phyloP scores from a whole-genome alignment of 306 rosid genomes.

The Lagenaria siceraria region DNA sequence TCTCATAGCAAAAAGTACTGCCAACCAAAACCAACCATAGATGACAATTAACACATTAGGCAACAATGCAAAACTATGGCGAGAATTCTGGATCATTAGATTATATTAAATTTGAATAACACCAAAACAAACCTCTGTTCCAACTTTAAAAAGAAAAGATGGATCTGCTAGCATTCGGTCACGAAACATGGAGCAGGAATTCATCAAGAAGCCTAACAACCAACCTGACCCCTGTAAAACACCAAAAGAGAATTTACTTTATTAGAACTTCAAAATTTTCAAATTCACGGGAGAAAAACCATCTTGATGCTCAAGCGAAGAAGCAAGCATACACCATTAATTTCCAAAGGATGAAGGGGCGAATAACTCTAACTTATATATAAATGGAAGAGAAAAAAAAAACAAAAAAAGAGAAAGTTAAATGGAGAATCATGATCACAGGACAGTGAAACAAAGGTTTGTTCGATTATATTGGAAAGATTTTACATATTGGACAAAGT shows the following conservation, averaged over 20 bases:
- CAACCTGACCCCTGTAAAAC: constrained; percentile 48
- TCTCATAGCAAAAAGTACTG: background rate
- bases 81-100: background rate
- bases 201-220: constrained; percentile 59
- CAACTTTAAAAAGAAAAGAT: constrained; percentile 85
- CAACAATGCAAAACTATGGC: background rate
- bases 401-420: background rate
- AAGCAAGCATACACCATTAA: background rate
- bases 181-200: constrained; percentile 62
- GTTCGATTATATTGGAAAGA: background rate
- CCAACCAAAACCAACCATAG: background rate
- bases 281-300: background rate
- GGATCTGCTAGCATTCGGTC: constrained; percentile 89
- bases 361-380: background rate
- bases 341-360: background rate
- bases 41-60: background rate
- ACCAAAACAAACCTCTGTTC: constrained; percentile 61
- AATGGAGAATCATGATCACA: background rate
- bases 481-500: background rate
- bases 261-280: background rate
- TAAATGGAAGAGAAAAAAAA: background rate
- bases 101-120: background rate
- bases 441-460: background rate
- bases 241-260: constrained; percentile 1
- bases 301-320: background rate